Evolutionary conservation across 768 basidiomycete genomes (phyloP), one percentile per base, ranked within the genome.

Genomic region (Hygrocybe punicea): DNA sequence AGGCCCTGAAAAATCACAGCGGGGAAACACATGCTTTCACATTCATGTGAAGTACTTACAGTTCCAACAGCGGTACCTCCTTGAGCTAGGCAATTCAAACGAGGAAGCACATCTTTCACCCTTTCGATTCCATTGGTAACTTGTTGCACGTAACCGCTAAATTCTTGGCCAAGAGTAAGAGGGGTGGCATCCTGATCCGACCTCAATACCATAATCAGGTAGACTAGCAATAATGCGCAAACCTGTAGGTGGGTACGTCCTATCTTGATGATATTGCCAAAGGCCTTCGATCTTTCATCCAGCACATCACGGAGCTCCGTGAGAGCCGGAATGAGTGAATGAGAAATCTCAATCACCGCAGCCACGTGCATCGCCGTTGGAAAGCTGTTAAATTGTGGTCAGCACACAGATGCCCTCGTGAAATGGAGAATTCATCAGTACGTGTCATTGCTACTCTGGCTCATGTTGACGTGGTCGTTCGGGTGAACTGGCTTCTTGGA

Each of bases 311-410:
- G 86, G 37, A 99, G 83, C 68, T 88, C 86, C 36, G 79, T 80
- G 25, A 99, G 76, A 23, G 95, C 93, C 36, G 97, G 97, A 57
- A 99, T 72, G 48, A 99, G 80, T 40, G 82, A 80, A 24, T 80
- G 73, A 69, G 82, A 80, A 63, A 99, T 83, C 72, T 98, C 97
- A 23, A 84, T 86, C 36, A 96, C 94, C 35, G 93, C 93, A 39
- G 97, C 93, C 57, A 99, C 84, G 73, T 99, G 97, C 97, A 99
- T 99, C 11, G 89, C 97, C 23, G 97, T 99, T 7, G 97, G 97
- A 83, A 98, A 99, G 25, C 94, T 97, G 48, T 40, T 33, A 55
- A 17, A 45, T 24, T 33, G 25, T 39, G 5, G 42, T 57, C 46
- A 59, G n/a, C n/a, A n/a, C n/a, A 52, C 4, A 4, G 23, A 40